Base-by-base conservation (phyloP, 2,329 filamentous ascomycete genomes). In the Aspergillus tanneri region DNA sequence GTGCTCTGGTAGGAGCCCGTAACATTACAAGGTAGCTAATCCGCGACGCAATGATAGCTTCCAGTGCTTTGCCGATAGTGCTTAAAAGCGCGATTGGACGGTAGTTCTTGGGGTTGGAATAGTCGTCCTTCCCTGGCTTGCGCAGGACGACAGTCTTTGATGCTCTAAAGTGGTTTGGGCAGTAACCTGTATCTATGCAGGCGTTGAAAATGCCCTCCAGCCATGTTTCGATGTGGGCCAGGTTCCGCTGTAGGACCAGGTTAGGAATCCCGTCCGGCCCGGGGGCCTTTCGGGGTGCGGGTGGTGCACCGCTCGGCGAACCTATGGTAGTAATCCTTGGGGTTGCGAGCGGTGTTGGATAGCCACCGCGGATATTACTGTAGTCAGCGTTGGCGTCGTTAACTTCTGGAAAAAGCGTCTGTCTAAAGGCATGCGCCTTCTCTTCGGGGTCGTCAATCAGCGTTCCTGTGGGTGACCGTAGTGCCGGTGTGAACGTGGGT, bases 41-140 rank as follows among this genome's bases (percentile, higher is more conserved):
- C 10, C 58, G 18, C 6, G 34, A 41, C 2, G 52, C 52, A 2
- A 61, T 28, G 12, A 61, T 38, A 6, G 49, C 34, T 32, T 60
- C 57, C 18, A 61, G 19, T 25, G 42, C 53, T 38, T 55, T 58
- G 40, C 47, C 49, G 25, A 53, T 50, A 25, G 46, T 55, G 25
- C 41, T 49, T 2, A 59, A 47, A 4, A 58, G 47, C 11, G 55
- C 49, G 21, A 60, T 58, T 2, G 48, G 55, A 1, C 50, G 50
- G 46, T 59, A 58, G 2, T 46, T 41, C 35, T 57, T 56, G 2
- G 50, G 46, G 10, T 43, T 43, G 2, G 34, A 34, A 32, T 61
- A 61, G 47, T 59, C 47, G 7, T 34, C 40, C 35, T 59, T 60
- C 0, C 58, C 54, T 22, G 52, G 50, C 38, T 61, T 61, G 18